phyloP scores from a whole-genome alignment of 192 early-diverging fungal species.

The Dissophora ornata region DNA sequence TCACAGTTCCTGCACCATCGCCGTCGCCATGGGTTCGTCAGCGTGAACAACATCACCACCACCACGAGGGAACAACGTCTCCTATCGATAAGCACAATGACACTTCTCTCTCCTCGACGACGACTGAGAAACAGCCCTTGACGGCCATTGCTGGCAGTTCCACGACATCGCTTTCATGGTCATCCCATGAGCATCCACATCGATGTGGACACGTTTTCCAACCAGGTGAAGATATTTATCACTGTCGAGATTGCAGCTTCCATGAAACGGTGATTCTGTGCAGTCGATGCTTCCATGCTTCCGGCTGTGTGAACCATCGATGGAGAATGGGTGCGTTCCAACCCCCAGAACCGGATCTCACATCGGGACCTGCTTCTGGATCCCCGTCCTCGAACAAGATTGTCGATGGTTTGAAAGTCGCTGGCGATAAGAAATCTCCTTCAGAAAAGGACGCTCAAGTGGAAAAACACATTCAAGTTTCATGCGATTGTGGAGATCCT shows the following conservation, averaged over 20 bases:
- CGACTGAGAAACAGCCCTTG: no score
- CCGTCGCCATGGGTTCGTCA: neutral
- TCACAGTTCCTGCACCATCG: neutral
- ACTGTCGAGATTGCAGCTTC: slow-evolving; percentile 42
- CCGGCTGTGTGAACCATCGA: slow-evolving; percentile 21
- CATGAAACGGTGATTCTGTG: slow-evolving; percentile 26
- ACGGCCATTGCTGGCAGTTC: no score
- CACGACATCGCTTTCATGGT: no score
- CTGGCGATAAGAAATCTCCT: no score
- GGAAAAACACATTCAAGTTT: neutral
- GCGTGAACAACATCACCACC: no score
- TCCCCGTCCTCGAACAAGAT: no score
- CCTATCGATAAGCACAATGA: no score
- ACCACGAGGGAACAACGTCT: no score
- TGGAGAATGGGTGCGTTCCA: slow-evolving; percentile 32
- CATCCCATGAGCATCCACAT: neutral
- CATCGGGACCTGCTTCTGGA: no score
- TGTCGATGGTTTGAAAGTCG: no score
- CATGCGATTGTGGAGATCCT: slow-evolving; percentile 42
- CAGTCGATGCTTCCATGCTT: slow-evolving; percentile 41
- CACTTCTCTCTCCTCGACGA: no score
- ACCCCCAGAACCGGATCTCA: no score
- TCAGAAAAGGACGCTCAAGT: neutral
- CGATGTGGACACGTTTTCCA: slow-evolving; percentile 32
- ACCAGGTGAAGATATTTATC: slow-evolving; percentile 44